Evolutionary conservation across 768 basidiomycete genomes (phyloP), one percentile per base, ranked within the genome.

Genomic region (Ramaria sp.): DNA sequence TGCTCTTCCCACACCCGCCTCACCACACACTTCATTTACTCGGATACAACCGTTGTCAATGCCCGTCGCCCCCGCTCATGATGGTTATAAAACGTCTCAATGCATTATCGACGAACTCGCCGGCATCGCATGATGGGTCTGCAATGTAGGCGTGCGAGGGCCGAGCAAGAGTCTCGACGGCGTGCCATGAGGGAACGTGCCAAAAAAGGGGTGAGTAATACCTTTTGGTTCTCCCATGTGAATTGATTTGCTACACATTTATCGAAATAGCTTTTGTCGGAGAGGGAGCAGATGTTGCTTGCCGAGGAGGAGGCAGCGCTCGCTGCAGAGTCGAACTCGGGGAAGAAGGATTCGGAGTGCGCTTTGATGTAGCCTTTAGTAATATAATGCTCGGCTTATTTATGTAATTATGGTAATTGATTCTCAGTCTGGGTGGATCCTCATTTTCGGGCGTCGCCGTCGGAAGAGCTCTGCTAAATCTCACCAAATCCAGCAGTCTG

Each of bases 161-260:
- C 82, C 12, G 89, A 91, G 69, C 75, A 78, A 64, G 83, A 83
- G 65, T 89, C 86, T 62, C 75, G 75, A 65, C 67, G 79, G 59
- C 82, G 78, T 67, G 87, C 83, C 2, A 81, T 91, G 81, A 73
- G 78, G 65, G 83, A 78, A 58, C 79, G 88, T 41, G 85, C 82
- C 5, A 78, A 77, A 77, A 91, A 86, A 70, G 88, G 88, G 61
- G 81, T 88, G 69, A 63, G 82, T 74, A 39, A 13, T 4, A 1
- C 34, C 13, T 7, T 37, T 3, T 9, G 10, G 13, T 13, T 37
- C 34, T 37, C 10, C n/a, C 13, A 13, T 37, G 9, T 37, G 19
- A 24, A 22, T 42, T 49, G 1, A 57, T 12, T 11, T 33, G 13
- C 43, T 54, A 11, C 20, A 37, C 41, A 12, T 42, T 51, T 48